phyloP scores from a whole-genome alignment of 352 stramenopile species.

The Globisporangium emineosum region DNA sequence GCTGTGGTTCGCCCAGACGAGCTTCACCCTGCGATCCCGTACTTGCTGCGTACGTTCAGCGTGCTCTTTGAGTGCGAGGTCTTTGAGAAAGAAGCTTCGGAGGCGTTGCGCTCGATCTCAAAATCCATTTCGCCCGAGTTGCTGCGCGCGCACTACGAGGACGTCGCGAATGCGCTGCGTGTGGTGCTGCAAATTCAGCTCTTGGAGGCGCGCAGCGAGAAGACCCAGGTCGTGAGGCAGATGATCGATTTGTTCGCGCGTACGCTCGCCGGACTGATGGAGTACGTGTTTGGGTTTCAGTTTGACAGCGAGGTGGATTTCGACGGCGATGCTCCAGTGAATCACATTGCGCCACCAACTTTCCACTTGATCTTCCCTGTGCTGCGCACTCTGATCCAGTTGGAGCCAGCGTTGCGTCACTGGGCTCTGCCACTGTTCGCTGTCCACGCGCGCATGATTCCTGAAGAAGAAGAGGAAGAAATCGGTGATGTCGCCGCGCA shows the following conservation, averaged over 20 bases:
- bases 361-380: constrained; percentile 81
- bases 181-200: constrained; percentile 47
- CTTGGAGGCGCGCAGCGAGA: constrained; percentile 37
- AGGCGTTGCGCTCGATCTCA: constrained; percentile 40
- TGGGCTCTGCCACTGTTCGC: constrained; percentile 77
- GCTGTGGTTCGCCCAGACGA: constrained; percentile 52
- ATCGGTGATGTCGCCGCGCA: constrained; percentile 79
- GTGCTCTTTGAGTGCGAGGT: constrained; percentile 58
- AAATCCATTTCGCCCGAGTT: constrained; percentile 59
- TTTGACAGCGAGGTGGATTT: constrained; percentile 79
- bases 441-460: constrained; percentile 82
- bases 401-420: constrained; percentile 48
- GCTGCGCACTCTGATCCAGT: constrained; percentile 48
- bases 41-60: constrained; percentile 46
- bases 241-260: constrained; percentile 58
- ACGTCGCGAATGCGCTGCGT: constrained; percentile 57
- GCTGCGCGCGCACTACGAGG: constrained; percentile 64
- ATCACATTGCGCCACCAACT: constrained; percentile 67
- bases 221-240: constrained; percentile 30
- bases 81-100: constrained; percentile 41
- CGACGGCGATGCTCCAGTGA: constrained; percentile 57
- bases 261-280: constrained; percentile 59
- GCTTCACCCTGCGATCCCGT: constrained; percentile 69
- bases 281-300: constrained; percentile 80
- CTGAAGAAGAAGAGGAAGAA: constrained; percentile 85